Percentiles rank a stretch among this genome's conserved stretches.
Conservation (phyloP, 78 protist genomes). For the Dictyostelium citrinum region DNA sequence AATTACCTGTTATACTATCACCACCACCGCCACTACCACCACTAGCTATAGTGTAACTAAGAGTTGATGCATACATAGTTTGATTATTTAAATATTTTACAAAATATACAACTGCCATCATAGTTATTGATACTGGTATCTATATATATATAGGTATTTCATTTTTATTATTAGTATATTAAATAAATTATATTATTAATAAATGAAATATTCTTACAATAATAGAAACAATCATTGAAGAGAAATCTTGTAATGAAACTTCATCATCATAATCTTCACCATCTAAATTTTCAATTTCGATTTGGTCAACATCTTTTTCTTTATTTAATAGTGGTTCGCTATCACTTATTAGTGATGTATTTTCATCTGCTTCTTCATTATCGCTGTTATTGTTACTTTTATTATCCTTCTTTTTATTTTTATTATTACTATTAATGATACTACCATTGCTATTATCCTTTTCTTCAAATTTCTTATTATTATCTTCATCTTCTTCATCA, state of each 20-base stretch:
- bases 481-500: too few species aligned
- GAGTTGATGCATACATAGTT: background rate
- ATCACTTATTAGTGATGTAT: background rate
- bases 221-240: slow-evolving; percentile 54
- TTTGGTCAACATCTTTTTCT: background rate
- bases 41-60: background rate
- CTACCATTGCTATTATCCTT: background rate
- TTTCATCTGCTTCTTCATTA: background rate
- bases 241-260: slow-evolving; percentile 46
- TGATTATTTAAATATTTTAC: background rate
- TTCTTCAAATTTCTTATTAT: background rate
- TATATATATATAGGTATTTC: too few species aligned
- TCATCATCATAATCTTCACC: slow-evolving; percentile 71
- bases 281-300: background rate
- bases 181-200: too few species aligned
- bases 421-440: background rate
- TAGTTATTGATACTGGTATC: background rate
- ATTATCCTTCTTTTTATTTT: background rate
- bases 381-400: background rate
- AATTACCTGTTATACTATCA: background rate
- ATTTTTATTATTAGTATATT: too few species aligned
- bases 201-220: slow-evolving; percentile 19
- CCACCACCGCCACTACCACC: background rate
- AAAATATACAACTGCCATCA: background rate
- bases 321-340: background rate